Conservation (phyloP, 345 rosid genomes). For the Gossypium raimondii region DNA sequence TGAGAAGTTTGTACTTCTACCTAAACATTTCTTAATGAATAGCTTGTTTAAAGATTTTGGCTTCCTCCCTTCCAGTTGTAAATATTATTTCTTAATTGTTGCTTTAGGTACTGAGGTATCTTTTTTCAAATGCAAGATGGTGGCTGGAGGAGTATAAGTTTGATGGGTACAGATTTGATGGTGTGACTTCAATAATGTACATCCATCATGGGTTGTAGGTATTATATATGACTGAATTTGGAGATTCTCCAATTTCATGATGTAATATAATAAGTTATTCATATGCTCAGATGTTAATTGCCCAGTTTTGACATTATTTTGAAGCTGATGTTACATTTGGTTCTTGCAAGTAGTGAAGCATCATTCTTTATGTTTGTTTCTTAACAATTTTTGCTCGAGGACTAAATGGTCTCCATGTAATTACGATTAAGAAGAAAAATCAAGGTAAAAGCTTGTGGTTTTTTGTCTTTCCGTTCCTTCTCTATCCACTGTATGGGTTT, state of each 20-base stretch:
- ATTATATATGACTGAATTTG: conserved; percentile 5
- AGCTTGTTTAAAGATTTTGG: too few relatives aligned
- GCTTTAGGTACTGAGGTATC: conserved; percentile 76
- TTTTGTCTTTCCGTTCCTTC: too few relatives aligned
- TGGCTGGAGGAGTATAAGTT: conserved; percentile 96
- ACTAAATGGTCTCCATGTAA: neutral
- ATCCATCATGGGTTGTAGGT: conserved; percentile 96
- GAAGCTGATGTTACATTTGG: too few relatives aligned
- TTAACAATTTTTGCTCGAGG: neutral
- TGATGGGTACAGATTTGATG: conserved; percentile 95
- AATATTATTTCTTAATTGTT: conserved; percentile 16
- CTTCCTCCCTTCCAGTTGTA: too few relatives aligned
- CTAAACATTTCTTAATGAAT: too few relatives aligned
- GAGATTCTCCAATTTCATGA: conserved; percentile 6
- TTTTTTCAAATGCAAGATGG: conserved; percentile 97
- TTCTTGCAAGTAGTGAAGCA: neutral
- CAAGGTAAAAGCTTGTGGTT: too few relatives aligned
- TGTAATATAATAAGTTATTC: neutral
- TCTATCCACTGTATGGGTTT: too few relatives aligned
- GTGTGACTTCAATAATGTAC: conserved; percentile 34
- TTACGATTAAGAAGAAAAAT: too few relatives aligned
- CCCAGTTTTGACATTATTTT: neutral
- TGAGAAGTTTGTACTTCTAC: neutral
- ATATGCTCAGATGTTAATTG: neutral
- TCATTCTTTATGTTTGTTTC: neutral